Conservation (phyloP, 768 basidiomycete species). For the Cystobasidium ongulense region DNA sequence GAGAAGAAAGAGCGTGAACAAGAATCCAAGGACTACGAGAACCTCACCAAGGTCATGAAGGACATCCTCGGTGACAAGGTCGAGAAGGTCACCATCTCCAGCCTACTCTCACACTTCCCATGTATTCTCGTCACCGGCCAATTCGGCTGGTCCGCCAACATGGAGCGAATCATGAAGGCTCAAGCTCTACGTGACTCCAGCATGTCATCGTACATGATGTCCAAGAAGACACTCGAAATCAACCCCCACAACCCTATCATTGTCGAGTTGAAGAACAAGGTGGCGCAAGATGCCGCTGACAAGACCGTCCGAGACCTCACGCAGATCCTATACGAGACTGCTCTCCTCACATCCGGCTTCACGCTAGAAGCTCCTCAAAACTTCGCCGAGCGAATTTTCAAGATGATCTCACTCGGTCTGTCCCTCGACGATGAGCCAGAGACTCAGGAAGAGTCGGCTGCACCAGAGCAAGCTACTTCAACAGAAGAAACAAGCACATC, state of each 20-base stretch:
- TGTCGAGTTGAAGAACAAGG: slow-evolving; percentile 91
- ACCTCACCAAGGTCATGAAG: slow-evolving; percentile 90
- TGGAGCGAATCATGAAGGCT: slow-evolving; percentile 99
- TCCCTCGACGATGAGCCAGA: slow-evolving; percentile 65
- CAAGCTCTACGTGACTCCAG: slow-evolving; percentile 92
- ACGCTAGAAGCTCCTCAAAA: slow-evolving; percentile 88
- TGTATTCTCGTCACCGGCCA: slow-evolving; percentile 81
- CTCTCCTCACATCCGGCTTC: slow-evolving; percentile 90
- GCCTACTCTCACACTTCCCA: slow-evolving; percentile 59
- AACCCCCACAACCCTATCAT: slow-evolving; percentile 87
- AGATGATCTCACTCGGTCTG: slow-evolving; percentile 81
- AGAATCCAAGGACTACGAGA: slow-evolving; percentile 70
- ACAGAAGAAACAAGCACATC: neutral
- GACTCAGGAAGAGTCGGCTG: slow-evolving; percentile 45
- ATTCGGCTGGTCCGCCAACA: slow-evolving; percentile 99
- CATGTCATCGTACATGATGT: slow-evolving; percentile 99
- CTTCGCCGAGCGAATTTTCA: slow-evolving; percentile 91
- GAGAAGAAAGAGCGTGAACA: slow-evolving; percentile 88
- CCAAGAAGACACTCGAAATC: slow-evolving; percentile 84
- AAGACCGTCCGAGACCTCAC: slow-evolving; percentile 92
- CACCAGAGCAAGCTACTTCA: slow-evolving; percentile 48
- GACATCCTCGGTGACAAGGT: slow-evolving; percentile 98
- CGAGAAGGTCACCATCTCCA: slow-evolving; percentile 96
- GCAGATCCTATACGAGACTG: slow-evolving; percentile 91
- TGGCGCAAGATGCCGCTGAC: slow-evolving; percentile 94